Base-by-base conservation (phyloP, 495 filamentous ascomycete genomes). In the Aspergillus mulundensis region DNA sequence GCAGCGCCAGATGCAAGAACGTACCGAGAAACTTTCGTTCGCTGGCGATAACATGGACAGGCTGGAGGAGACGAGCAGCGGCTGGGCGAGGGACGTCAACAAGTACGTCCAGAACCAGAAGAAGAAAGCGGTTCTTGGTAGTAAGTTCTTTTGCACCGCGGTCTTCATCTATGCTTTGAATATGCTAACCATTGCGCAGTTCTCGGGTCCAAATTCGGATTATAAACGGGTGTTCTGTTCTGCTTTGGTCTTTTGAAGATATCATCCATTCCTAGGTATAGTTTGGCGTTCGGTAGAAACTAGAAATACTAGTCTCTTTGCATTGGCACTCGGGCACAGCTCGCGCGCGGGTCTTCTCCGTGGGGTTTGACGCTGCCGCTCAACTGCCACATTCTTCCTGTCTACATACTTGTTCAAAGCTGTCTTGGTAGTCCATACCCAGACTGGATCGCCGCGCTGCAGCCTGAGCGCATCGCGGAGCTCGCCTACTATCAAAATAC, bases 81-180 rank as follows among this genome's bases (percentile, higher is more conserved):
- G 81, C 44, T 97, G 90, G 81, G 87, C 88, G 14, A 84, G 88
- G 21, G 93, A 95, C 62, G 90, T 95, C 54, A 84, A 81, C 62
- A 96, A 95, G 63, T 96, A 80, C 70, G 86, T 96, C 14, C 79
- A 74, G 51, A 85, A 83, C 65, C 90, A 96, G 77, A 97, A 97
- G 80, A 83, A 82, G 71, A 88, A 88, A 61, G 72, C 88, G 54
- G 69, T 96, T 47, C 73, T 95, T 59, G 88, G 90, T 18, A 73
- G 75, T 80, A 69, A 64, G 76, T 75, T 25, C 18, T 7, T 16
- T 0, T 18, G 7, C 1, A 34, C 7, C 14, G n/a, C 30, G 11
- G 18, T 5, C 11, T 2, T 11, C 14, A n/a, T 50, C 19, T 39
- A 12, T 14, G 12, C 5, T 19, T 15, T 8, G 3, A 8, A 4